Percentiles rank a stretch among this genome's conserved stretches.
Conservation (phyloP, 2,329 filamentous ascomycete genomes). For the Chaetomium sp. region DNA sequence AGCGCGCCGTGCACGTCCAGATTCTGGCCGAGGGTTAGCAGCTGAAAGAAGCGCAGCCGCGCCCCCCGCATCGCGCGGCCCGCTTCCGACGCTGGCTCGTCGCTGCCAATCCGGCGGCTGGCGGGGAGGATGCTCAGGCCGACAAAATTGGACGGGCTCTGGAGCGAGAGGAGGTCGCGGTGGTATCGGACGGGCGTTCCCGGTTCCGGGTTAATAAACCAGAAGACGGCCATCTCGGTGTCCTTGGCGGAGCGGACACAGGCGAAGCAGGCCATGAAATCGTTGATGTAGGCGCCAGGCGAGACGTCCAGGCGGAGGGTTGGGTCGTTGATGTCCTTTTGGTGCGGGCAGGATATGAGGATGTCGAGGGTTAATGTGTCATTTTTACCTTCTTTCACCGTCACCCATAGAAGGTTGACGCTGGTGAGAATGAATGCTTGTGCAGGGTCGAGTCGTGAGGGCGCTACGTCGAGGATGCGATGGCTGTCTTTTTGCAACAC, state of each 20-base stretch:
- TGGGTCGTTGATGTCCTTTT: conserved; percentile 43
- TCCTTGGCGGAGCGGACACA: conserved; percentile 35
- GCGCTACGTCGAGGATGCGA: conserved; percentile 58
- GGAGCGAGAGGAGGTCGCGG: conserved; percentile 31
- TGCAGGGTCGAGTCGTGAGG: conserved; percentile 49
- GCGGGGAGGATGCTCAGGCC: conserved; percentile 32
- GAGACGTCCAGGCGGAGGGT: conserved; percentile 46
- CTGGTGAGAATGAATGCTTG: conserved; percentile 64
- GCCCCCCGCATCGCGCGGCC: conserved; percentile 21
- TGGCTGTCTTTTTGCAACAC: conserved; percentile 40
- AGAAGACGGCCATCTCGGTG: conserved; percentile 35
- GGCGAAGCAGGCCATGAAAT: conserved; percentile 30
- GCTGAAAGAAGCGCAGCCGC: conserved; percentile 33
- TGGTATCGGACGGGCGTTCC: conserved; percentile 30
- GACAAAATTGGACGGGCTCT: conserved; percentile 24
- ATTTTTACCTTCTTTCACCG: conserved; percentile 23
- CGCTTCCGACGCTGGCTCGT: conserved; percentile 6
- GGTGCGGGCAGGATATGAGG: conserved; percentile 42
- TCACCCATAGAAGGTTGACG: conserved; percentile 49
- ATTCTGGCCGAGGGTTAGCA: conserved; percentile 32
- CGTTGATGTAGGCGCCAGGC: conserved; percentile 31
- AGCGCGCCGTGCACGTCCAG: conserved; percentile 32
- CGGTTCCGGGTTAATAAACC: conserved; percentile 30
- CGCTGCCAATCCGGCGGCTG: conserved; percentile 21
- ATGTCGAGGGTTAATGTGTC: conserved; percentile 24